These are phyloP conservation scores for Jamesozyma piceae DNA, from an alignment of 805 yeast species.

Conservation along the genomic window DNA sequence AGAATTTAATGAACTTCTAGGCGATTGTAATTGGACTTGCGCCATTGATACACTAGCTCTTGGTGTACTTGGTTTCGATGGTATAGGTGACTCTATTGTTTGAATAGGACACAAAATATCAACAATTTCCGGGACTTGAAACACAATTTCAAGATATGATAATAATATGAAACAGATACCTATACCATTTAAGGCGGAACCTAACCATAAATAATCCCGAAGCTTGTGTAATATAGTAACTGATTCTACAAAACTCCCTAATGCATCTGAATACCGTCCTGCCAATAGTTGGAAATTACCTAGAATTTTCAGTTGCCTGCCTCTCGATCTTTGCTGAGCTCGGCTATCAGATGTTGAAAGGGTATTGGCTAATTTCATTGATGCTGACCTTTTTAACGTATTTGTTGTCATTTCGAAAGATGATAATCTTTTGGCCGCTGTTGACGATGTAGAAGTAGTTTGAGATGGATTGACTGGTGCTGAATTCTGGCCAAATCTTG, in stretches of 20 bases:
- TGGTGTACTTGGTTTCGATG: conserved; percentile 3
- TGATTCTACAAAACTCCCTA: conserved; percentile 68
- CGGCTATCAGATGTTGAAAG: conserved; percentile 28
- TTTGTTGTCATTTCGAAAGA: conserved; percentile 30
- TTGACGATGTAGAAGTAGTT: conserved; percentile 5
- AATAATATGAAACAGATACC: conserved; percentile 57
- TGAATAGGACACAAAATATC: conserved; percentile 27
- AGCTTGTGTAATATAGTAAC: conserved; percentile 46
- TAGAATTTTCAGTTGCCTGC: conserved; percentile 59
- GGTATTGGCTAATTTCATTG: conserved; percentile 27
- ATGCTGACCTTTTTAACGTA: conserved; percentile 26
- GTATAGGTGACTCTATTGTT: not conserved
- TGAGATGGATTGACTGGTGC: conserved; percentile 3
- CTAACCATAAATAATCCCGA: conserved; percentile 81
- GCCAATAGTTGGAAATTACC: conserved; percentile 74
- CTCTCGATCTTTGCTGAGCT: conserved; percentile 48
- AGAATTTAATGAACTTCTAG: conserved; percentile 36
- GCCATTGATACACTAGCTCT: conserved; percentile 23
- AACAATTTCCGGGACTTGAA: conserved; percentile 27
- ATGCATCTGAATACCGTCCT: conserved; percentile 66
- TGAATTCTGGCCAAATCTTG: conserved; percentile 14
- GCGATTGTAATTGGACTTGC: conserved; percentile 37
- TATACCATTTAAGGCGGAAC: conserved; percentile 74
- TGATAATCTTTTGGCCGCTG: conserved; percentile 12
- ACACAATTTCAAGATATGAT: conserved; percentile 37